Base-by-base conservation (phyloP, 805 yeast genomes). In the Pichia occidentalis region DNA sequence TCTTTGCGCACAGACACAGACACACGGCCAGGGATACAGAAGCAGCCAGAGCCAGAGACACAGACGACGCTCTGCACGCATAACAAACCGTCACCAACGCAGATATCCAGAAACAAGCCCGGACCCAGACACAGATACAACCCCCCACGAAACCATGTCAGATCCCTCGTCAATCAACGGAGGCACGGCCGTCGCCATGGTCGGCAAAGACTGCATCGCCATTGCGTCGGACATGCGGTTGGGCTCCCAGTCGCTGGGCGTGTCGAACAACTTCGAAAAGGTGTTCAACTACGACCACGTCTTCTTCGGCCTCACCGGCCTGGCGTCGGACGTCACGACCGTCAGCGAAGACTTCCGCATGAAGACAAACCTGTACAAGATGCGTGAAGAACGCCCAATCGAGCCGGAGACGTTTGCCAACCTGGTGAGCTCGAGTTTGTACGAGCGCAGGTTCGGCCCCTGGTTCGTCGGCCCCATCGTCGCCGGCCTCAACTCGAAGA, bases 161-260 rank as follows among this genome's bases (percentile, higher is more conserved):
- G 87, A 81, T 63, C 87, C 87, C 55, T 77, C 85, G 59, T 77
- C 86, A 30, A 71, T 80, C 49, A 81, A 81, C 57, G 86, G 97
- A 65, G 98, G 99, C 64, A 74, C 95, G 47, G 95, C 95, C 36
- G 95, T 94, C 24, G 98, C 98, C 48, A 92, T 92, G 99, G 81
- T 81, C 19, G 99, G 99, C 53, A 88, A 94, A 58, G 97, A 87
- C 51, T 92, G 99, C 70, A 88, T 92, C 39, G 98, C 97, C 22
- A 87, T 92, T 54, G 99, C 97, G 4, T 81, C 92, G 52, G 99
- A 92, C 64, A 69, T 92, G 56, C 80, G 97, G 54, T 69, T 92
- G 45, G 99, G 99, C 17, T 77, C 79, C 59, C 98, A 92, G 61
- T 85, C 95, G 6, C 68, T 92, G 18, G 97, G 97, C 39, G 77